A percentile compares a stretch with the other conserved stretches of the same genome.
These are phyloP conservation scores for Ilex aquifolium DNA, from an alignment of 257 asterid species.

Conservation along the genomic window DNA sequence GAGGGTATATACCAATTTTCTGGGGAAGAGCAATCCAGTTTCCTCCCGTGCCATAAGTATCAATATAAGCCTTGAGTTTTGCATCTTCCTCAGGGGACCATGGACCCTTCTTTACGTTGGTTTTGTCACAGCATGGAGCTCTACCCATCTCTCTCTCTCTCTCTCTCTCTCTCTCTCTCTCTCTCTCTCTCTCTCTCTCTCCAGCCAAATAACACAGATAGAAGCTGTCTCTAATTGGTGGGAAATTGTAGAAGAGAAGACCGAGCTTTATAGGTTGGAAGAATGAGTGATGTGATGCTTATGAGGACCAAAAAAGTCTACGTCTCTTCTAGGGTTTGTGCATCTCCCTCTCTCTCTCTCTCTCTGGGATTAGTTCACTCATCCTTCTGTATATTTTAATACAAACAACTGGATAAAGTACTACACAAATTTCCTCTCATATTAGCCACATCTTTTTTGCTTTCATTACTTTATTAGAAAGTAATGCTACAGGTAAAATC, in stretches of 20 bases:
- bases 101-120: slow-evolving; percentile 87
- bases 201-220: slow-evolving; percentile 6
- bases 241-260: slow-evolving; percentile 51
- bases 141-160: slow-evolving; percentile 58
- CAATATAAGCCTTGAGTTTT: slow-evolving; percentile 76
- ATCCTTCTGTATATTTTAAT: slow-evolving; percentile 9
- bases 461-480: slow-evolving; percentile 33
- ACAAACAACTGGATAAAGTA: slow-evolving; percentile 31
- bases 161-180: neutral
- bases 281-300: slow-evolving; percentile 58
- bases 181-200: too few relatives aligned
- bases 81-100: slow-evolving; percentile 99
- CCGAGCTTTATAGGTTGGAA: slow-evolving; percentile 64
- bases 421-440: slow-evolving; percentile 29
- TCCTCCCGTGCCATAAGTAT: slow-evolving; percentile 70
- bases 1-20: slow-evolving; percentile 57
- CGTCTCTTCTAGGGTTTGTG: slow-evolving; percentile 52
- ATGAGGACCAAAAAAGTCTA: slow-evolving; percentile 39
- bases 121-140: slow-evolving; percentile 98
- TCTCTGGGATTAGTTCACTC: slow-evolving; percentile 60
- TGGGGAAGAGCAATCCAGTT: slow-evolving; percentile 99
- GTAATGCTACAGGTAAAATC: slow-evolving; percentile 24
- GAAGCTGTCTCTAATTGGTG: slow-evolving; percentile 12
- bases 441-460: slow-evolving; percentile 33
- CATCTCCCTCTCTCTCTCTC: slow-evolving; percentile 22